These are phyloP conservation scores for Populus hybrid DNA, from an alignment of 441 rosid genomes.

Conservation along the genomic window DNA sequence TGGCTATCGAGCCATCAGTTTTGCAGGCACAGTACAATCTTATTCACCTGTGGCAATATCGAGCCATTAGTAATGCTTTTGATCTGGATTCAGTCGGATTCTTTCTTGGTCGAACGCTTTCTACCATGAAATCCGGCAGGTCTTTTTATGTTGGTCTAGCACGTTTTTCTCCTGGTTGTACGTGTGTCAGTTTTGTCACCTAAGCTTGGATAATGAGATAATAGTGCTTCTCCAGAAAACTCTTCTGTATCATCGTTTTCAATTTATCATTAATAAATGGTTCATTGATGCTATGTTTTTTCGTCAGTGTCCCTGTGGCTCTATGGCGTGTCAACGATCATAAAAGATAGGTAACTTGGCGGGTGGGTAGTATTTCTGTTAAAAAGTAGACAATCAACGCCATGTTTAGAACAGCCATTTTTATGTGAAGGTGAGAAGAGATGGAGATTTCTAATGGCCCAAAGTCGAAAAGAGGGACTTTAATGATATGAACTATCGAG, in stretches of 20 bases:
- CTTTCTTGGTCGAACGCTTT: background rate
- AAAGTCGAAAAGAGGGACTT: background rate
- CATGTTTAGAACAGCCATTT: too few species aligned
- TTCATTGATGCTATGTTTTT: too few species aligned
- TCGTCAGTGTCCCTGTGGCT: too few species aligned
- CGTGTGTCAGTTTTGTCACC: background rate
- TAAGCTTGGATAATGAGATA: background rate
- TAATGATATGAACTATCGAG: background rate
- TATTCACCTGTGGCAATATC: background rate
- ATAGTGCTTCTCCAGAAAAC: background rate
- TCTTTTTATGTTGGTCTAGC: background rate
- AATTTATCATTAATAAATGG: background rate
- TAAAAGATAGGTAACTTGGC: too few species aligned
- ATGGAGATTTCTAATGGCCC: background rate
- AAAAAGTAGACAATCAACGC: too few species aligned
- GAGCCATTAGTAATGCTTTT: background rate
- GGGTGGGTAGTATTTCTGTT: too few species aligned
- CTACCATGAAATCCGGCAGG: background rate
- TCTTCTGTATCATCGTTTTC: background rate
- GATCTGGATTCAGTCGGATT: background rate
- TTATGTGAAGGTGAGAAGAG: background rate
- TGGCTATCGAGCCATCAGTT: background rate
- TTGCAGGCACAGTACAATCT: background rate
- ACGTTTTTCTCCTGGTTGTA: too few species aligned
- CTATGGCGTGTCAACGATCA: too few species aligned